phyloP scores from a whole-genome alignment of 208 protist species.

The Crithidia brevicula region DNA sequence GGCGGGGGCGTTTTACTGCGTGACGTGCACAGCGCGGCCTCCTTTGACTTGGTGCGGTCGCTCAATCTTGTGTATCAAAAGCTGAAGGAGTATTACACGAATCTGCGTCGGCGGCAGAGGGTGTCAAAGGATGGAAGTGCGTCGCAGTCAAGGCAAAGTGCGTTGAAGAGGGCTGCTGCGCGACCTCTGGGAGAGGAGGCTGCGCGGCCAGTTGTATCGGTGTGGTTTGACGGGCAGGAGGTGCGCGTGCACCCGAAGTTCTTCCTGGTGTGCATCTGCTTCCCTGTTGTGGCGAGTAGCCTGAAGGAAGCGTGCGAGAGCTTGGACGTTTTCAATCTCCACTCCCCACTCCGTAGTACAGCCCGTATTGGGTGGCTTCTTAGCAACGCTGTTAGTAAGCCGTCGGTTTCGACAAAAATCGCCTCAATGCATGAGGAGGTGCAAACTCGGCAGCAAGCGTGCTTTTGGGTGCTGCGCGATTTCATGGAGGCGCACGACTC shows the following conservation, averaged over 20 bases:
- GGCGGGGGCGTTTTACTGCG: constrained; percentile 77
- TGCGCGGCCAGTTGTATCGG: constrained; percentile 10
- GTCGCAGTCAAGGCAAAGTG: background rate
- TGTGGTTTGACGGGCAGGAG: constrained; percentile 40
- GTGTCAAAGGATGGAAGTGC: background rate
- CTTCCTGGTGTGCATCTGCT: constrained; percentile 62
- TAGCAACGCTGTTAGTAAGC: constrained; percentile 15
- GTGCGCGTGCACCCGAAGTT: constrained; percentile 61
- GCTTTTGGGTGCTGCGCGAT: constrained; percentile 37
- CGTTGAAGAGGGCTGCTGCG: background rate
- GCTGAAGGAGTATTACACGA: constrained; percentile 21
- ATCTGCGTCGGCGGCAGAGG: background rate
- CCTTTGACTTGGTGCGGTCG: constrained; percentile 35
- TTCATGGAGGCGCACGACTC: constrained; percentile 33
- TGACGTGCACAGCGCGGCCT: constrained; percentile 42
- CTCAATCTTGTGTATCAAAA: constrained; percentile 28
- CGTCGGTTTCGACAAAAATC: constrained; percentile 29
- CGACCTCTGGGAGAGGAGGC: constrained; percentile 1
- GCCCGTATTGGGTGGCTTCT: constrained; percentile 22
- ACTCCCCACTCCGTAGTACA: constrained; percentile 3
- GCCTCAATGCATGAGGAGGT: constrained; percentile 42
- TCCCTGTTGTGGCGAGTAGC: constrained; percentile 24
- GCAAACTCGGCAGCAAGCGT: constrained; percentile 30
- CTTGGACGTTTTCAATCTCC: constrained; percentile 43
- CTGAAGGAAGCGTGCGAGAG: constrained; percentile 18